These are phyloP conservation scores for Fistulifera pelliculosa DNA, from an alignment of 108 stramenopile species.

Conservation along the genomic window DNA sequence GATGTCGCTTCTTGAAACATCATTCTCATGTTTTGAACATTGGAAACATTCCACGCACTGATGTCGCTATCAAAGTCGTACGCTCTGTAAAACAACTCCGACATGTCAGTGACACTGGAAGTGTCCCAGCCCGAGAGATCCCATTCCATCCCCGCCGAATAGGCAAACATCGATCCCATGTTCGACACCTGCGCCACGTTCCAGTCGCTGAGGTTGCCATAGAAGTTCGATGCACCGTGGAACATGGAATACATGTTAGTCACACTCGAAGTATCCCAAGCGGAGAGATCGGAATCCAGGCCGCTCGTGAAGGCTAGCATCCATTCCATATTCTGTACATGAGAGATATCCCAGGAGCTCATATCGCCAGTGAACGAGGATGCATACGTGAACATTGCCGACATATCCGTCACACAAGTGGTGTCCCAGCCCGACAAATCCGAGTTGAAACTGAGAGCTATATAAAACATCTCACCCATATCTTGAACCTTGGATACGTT, in stretches of 20 bases:
- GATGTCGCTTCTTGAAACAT: slow-evolving; percentile 22
- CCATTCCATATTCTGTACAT: slow-evolving; percentile 18
- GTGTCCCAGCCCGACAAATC: neutral
- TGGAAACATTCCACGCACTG: slow-evolving; percentile 19
- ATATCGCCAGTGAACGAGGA: slow-evolving; percentile 19
- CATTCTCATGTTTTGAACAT: slow-evolving; percentile 17
- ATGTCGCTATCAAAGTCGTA: slow-evolving; percentile 20
- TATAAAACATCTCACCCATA: slow-evolving; percentile 6
- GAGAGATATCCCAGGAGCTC: slow-evolving; percentile 17
- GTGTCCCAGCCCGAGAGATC: slow-evolving; percentile 2
- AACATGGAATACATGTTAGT: slow-evolving; percentile 24
- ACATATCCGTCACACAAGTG: neutral
- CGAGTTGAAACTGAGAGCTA: neutral
- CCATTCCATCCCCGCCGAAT: slow-evolving; percentile 5
- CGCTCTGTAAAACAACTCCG: neutral
- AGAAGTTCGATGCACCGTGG: slow-evolving; percentile 18
- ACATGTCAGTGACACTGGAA: neutral
- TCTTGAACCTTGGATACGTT: slow-evolving; percentile 15
- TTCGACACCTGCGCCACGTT: neutral
- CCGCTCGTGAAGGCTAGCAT: slow-evolving; percentile 19
- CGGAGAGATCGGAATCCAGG: slow-evolving; percentile 18
- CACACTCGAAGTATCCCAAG: slow-evolving; percentile 19
- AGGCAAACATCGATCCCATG: neutral
- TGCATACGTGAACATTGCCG: slow-evolving; percentile 18
- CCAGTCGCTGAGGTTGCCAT: slow-evolving; percentile 3